Conservation (phyloP, 345 rosid species). For the Melaleuca alternifolia region DNA sequence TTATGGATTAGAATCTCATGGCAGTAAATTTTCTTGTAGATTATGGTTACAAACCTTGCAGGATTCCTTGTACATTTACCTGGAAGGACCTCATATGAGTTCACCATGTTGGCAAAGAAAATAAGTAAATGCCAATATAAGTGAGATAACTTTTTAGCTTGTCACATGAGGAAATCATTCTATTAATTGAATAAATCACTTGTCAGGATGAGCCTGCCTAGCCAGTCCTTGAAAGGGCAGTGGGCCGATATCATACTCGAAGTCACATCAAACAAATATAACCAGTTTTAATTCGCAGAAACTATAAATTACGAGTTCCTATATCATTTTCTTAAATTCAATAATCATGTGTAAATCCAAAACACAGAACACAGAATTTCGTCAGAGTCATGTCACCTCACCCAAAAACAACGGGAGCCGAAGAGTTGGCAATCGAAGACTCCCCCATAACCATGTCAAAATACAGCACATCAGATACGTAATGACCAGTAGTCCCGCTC, state of each 20-base stretch:
- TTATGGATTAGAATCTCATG: background rate
- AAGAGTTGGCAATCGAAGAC: slow-evolving; percentile 63
- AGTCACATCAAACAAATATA: background rate
- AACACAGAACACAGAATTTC: background rate
- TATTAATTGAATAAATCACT: background rate
- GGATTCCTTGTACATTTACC: background rate
- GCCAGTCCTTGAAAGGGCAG: background rate
- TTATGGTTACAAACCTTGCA: background rate
- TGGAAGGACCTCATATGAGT: background rate
- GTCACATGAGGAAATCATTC: background rate
- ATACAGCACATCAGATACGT: slow-evolving; percentile 54
- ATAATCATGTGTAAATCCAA: background rate
- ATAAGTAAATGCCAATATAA: background rate
- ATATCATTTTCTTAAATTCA: background rate
- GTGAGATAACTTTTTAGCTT: background rate
- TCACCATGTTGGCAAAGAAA: background rate
- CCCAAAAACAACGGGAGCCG: slow-evolving; percentile 81
- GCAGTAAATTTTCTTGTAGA: background rate
- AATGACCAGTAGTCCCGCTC: slow-evolving; percentile 92
- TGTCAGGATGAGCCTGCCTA: background rate
- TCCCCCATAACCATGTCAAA: slow-evolving; percentile 67
- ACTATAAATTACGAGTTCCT: background rate
- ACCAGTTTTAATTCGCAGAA: background rate
- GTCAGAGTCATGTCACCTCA: slow-evolving; percentile 18
- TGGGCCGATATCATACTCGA: background rate